A percentile compares a stretch with the other conserved stretches of the same genome.
phyloP scores from a whole-genome alignment of 352 stramenopile genomes.

The Phytophthora ohioensis region DNA sequence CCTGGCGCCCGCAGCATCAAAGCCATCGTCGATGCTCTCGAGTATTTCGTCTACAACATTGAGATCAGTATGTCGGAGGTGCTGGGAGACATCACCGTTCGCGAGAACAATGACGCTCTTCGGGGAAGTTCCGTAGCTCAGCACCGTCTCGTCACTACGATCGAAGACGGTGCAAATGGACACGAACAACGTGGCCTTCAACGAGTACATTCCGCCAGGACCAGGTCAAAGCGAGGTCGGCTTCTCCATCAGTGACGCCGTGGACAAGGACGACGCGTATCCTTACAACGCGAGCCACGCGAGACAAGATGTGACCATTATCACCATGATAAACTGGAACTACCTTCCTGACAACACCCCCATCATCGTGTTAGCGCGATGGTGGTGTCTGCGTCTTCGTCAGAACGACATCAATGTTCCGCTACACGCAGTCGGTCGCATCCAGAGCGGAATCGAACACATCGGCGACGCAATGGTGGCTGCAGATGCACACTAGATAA shows the following conservation, averaged over 20 bases:
- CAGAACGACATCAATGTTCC: conserved; percentile 26
- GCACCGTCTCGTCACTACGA: conserved; percentile 45
- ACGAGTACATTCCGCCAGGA: conserved; percentile 31
- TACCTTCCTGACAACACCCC: background rate
- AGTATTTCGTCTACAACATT: conserved; percentile 55
- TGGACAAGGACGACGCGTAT: conserved; percentile 52
- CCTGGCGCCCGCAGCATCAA: conserved; percentile 31
- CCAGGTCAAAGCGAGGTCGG: conserved; percentile 30
- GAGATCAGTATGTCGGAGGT: conserved; percentile 59
- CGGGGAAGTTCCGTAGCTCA: conserved; percentile 39
- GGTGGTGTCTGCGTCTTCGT: conserved; percentile 37
- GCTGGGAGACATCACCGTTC: conserved; percentile 53
- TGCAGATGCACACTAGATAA: background rate
- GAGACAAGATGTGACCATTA: conserved; percentile 40
- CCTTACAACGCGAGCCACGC: conserved; percentile 43
- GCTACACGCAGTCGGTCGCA: conserved; percentile 15
- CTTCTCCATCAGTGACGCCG: conserved; percentile 43
- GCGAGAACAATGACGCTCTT: conserved; percentile 53
- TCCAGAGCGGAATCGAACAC: conserved; percentile 31
- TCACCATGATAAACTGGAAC: conserved; percentile 4
- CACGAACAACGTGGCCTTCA: conserved; percentile 51
- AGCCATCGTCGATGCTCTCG: conserved; percentile 49
- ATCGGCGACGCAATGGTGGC: conserved; percentile 32
- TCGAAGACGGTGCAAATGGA: conserved; percentile 43
- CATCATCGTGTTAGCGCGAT: conserved; percentile 31